Evolutionary conservation across 1,284 basidiomycete species (phyloP), one percentile per base, ranked within the genome.

Genomic region (Rhodotorula sp.): DNA sequence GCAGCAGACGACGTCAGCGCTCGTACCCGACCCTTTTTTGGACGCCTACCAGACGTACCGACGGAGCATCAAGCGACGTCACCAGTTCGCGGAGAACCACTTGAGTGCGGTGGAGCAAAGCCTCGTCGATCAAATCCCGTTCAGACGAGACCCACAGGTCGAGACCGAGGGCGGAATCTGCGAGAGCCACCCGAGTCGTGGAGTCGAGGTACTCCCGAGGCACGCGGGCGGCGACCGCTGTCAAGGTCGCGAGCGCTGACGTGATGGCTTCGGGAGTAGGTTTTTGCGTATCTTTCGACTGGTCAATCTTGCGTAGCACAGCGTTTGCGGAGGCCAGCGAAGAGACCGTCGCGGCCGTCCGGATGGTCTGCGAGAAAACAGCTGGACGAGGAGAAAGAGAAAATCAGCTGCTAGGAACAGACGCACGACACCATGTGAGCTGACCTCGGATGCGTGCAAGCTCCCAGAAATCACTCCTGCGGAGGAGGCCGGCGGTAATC

Each of bases 381-480:
- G 37, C 37, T 42, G 8, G 37, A 42, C 37, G 37, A 12, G 8
- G 4, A 33, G 37, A 42, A 33, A 8, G 3, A 7, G 17, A 3
- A 44, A 6, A 42, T 15, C 37, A 4, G 37, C 7, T 26, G 26
- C 6, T 6, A 26, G 12, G 22, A 18, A 1, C 3, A 42, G 37
- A 10, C 10, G 10, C 37, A 42, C 37, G 10, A 10, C 10, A 10
- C 15, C 20, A 22, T 8, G 42, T 18, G 7, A 6, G 22, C 64
- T 17, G 15, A 76, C 75, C 46, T 51, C 72, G 71, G 3, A 76
- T n/a, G 5, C 67, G 54, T 17, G 62, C n/a, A 1, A 69, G 55
- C 45, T 77, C 76, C 64, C 71, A 77, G 64, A 77, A 72, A 33
- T 76, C 75, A 14, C 75, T 73, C n/a, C 73, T 69, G 5, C 63